Conservation (phyloP, 805 yeast species). For the Candida golubevii region DNA sequence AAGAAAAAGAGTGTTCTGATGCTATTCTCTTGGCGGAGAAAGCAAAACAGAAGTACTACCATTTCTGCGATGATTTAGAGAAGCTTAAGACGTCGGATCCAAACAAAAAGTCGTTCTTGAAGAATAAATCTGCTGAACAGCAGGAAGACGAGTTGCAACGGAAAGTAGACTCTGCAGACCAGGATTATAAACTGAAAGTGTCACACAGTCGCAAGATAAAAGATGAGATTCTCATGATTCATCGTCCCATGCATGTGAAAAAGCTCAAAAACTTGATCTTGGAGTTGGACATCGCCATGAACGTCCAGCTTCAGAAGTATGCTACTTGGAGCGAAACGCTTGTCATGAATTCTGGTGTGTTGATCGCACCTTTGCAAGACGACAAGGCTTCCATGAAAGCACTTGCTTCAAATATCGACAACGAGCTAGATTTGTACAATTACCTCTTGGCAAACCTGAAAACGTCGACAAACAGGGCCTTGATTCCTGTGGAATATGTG, state of each 20-base stretch:
- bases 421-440: conserved; percentile 75
- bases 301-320: conserved; percentile 82
- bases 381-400: conserved; percentile 64
- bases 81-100: conserved; percentile 79
- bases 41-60: conserved; percentile 70
- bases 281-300: conserved; percentile 86
- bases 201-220: conserved; percentile 67
- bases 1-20: conserved; percentile 82
- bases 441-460: conserved; percentile 51
- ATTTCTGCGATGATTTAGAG: conserved; percentile 83
- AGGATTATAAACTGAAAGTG: conserved; percentile 78
- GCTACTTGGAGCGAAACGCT: conserved; percentile 84
- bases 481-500: conserved; percentile 66
- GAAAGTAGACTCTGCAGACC: conserved; percentile 80
- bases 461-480: conserved; percentile 36
- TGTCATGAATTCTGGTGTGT: conserved; percentile 78
- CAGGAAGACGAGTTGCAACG: conserved; percentile 83
- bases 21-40: conserved; percentile 82
- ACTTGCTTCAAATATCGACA: conserved; percentile 73
- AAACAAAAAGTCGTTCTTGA: conserved; percentile 74
- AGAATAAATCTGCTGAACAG: conserved; percentile 75
- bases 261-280: conserved; percentile 72
- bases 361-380: conserved; percentile 66
- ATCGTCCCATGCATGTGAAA: conserved; percentile 73
- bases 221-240: conserved; percentile 63